These are phyloP conservation scores for Zygosaccharomyces sapae DNA, from an alignment of 1,139 yeast genomes.

Conservation along the genomic window DNA sequence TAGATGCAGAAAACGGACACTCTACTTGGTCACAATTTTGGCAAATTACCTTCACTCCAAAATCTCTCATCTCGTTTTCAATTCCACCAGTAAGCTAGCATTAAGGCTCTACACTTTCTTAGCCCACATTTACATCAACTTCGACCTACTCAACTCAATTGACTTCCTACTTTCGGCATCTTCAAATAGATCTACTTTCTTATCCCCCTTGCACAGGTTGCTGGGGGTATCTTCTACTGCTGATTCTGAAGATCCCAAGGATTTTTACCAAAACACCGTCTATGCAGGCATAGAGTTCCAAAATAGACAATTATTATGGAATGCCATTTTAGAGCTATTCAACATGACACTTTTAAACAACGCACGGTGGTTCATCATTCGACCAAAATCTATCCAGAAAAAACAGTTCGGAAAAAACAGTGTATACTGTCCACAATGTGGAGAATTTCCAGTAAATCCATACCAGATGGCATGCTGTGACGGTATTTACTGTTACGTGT, in stretches of 20 bases:
- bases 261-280: conserved; percentile 23
- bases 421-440: conserved; percentile 19
- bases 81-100: neutral
- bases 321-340: conserved; percentile 30
- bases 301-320: conserved; percentile 33
- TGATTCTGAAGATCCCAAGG: conserved; percentile 7
- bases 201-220: conserved; percentile 21
- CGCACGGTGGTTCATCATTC: conserved; percentile 12
- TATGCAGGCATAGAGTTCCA: conserved; percentile 27
- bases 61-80: conserved; percentile 14
- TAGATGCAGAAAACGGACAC: conserved; percentile 14
- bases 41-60: conserved; percentile 15
- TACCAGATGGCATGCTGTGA: conserved; percentile 24
- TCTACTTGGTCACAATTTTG: conserved; percentile 21
- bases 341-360: conserved; percentile 22
- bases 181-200: conserved; percentile 7
- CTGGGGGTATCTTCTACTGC: conserved; percentile 11
- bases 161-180: conserved; percentile 15
- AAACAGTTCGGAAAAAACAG: neutral
- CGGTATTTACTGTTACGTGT: conserved; percentile 25
- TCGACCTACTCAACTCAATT: conserved; percentile 19
- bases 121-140: conserved; percentile 12
- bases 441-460: conserved; percentile 26
- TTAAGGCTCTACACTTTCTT: conserved; percentile 12
- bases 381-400: neutral